Evolutionary conservation across 495 filamentous ascomycete genomes (phyloP), one percentile per base, ranked within the genome.

Genomic region (Aspergillus leporis): DNA sequence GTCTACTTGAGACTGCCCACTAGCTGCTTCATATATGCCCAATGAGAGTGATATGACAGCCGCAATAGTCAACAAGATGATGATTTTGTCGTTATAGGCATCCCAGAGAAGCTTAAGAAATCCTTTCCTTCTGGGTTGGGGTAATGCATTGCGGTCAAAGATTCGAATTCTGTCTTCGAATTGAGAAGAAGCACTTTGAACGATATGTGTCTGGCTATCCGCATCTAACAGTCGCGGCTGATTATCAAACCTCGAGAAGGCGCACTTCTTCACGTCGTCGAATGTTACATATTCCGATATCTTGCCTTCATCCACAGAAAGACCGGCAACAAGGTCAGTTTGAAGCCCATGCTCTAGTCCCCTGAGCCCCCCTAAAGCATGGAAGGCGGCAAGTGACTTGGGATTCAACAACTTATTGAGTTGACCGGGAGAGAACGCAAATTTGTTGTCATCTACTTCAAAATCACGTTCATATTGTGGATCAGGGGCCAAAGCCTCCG

Each of bases 81-180:
- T 68, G 9, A 91, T 85, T 61, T 87, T 88, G 72, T 91, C 88
- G 62, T 90, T 88, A 64, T 88, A 90, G 5, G 87, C 88, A 62
- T 87, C 85, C 88, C 88, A 91, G 67, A 90, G 86, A n/a, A 90
- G 64, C 62, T 82, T 75, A 61, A 84, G 75, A 47, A 91, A 76
- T 47, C 69, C 82, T 66, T 87, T 86, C 40, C 82, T 81, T 63
- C 88, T 85, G 71, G 87, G 87, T 55, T 73, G 78, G 5, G 88
- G 88, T 32, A 90, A 65, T 45, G 81, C 69, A 62, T 91, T 91
- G 63, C 88, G 83, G 47, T 75, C 75, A 64, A 77, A 91, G 21
- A 89, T 74, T 46, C 85, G 78, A 65, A 83, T 87, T 59, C 88
- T 73, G 56, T 87, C 84, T 3, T 72, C 66, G 55, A 84, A 88